Evolutionary conservation across 2,329 filamentous ascomycete genomes (phyloP), one percentile per base, ranked within the genome.

Genomic region (Cordyceps fumosorosea): DNA sequence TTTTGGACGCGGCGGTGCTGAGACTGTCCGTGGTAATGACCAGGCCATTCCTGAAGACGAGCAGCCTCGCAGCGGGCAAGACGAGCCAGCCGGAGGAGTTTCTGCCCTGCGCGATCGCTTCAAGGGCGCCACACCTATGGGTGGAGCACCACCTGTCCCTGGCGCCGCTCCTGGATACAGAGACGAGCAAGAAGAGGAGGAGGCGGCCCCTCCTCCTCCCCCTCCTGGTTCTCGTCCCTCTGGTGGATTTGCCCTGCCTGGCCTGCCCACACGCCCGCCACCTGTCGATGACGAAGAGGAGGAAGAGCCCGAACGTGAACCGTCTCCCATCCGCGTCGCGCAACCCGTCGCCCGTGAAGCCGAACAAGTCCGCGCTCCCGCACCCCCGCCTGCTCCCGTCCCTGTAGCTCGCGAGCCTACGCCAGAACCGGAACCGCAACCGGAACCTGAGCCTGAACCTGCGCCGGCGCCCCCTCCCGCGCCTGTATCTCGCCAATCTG

Each of bases 261-360:
- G 90, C 6, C 81, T 96, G 34, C 86, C 89, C 22, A 80, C 81
- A 64, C 82, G 86, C 60, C 83, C 84, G 56, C 79, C 81, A 50
- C 77, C 81, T 29, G 75, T 78, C 12, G 82, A 83, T 8, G 78
- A 84, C 22, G 80, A 85, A 63, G 82, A 87, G 63, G 77, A 80
- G 42, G 83, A 87, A 57, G 66, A 66, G 22, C 63, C 76, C 56
- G 81, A 81, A 65, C 82, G 83, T 62, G 82, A 87, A 54, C 77
- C 80, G 53, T 97, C 91, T 1, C 93, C 93, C 7, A 88, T 96
- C 65, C 89, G 89, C 56, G 84, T 98, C 67, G 92, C 93, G 16
- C 88, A 93, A 75, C 95, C 95, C 3, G 89, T 98, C 61, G 81
- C 85, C 56, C 89, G 89, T 62, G 84, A 81, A 26, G 54, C 60